Evolutionary conservation across 805 yeast genomes (phyloP).

Genomic region (Metschnikowia corniflorae): DNA sequence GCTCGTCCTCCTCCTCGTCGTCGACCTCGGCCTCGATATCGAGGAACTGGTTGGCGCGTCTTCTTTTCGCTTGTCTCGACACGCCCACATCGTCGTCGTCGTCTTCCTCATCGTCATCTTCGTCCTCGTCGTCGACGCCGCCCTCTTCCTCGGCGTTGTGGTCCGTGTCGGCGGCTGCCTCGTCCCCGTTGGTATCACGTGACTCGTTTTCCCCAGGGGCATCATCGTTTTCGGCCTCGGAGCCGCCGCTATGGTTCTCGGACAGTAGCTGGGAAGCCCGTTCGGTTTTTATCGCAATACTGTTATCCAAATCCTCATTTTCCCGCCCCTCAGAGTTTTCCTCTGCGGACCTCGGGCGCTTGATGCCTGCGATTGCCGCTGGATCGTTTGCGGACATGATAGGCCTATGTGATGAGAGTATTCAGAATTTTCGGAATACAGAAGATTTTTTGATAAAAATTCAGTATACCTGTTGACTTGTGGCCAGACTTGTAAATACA

Average conservation of each 20-base stretch:
- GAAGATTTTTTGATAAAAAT: no score
- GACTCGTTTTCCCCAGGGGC: not conserved
- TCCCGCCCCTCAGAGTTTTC: not conserved
- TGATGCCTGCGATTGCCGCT: constrained; percentile 5
- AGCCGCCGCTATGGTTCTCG: not conserved
- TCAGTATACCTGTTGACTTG: no score
- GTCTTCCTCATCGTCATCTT: constrained; percentile 49
- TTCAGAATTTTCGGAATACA: no score
- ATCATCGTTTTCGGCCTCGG: not conserved
- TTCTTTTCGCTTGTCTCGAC: constrained; percentile 45
- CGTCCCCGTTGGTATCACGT: constrained; percentile 14
- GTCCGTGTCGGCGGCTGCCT: constrained; percentile 31
- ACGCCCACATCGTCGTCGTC: constrained; percentile 49
- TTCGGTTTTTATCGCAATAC: not conserved
- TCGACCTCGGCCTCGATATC: constrained; percentile 99
- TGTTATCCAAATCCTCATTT: not conserved
- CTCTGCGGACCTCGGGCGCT: constrained; percentile 12
- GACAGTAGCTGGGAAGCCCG: not conserved
- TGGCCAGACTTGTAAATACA: no score
- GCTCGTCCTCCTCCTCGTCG: constrained; percentile 91
- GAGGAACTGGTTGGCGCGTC: constrained; percentile 74
- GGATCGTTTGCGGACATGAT: no score
- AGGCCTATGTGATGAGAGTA: no score
- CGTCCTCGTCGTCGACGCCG: constrained; percentile 49
- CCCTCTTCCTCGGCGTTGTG: constrained; percentile 47